Conservation (phyloP, 1,139 yeast species). For the Meyerozyma sp. region DNA sequence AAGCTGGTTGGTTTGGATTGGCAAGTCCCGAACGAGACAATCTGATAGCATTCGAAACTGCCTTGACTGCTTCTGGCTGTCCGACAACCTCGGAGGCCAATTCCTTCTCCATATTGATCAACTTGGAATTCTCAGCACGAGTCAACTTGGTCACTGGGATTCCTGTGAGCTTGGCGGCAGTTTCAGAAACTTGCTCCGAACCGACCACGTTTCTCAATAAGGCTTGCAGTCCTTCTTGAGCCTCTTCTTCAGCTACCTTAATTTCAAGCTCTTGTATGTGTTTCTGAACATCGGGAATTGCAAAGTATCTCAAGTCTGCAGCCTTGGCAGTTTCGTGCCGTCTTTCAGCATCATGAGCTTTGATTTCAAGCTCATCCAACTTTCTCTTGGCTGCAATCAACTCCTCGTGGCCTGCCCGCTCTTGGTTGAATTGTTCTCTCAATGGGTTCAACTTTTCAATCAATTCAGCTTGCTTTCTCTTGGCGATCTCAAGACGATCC, state of each 20-base stretch:
- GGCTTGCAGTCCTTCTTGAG: constrained; percentile 50
- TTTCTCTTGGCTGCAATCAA: constrained; percentile 84
- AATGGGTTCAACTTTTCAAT: constrained; percentile 84
- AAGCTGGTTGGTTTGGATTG: constrained; percentile 94
- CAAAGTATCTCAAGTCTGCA: constrained; percentile 94
- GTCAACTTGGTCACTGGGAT: constrained; percentile 96
- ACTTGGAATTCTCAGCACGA: constrained; percentile 90
- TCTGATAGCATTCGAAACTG: constrained; percentile 92
- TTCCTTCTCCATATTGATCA: constrained; percentile 90
- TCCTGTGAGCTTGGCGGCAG: constrained; percentile 96
- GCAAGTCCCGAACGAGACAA: constrained; percentile 93
- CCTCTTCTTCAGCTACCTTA: constrained; percentile 67
- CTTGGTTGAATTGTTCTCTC: constrained; percentile 80
- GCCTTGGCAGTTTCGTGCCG: constrained; percentile 92
- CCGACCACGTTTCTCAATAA: constrained; percentile 87
- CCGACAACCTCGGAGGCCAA: constrained; percentile 86
- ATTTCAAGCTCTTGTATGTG: constrained; percentile 72
- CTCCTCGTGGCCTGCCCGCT: constrained; percentile 88
- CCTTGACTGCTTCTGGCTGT: constrained; percentile 92
- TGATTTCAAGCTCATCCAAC: constrained; percentile 85
- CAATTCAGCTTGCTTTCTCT: constrained; percentile 72
- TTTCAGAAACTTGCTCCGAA: constrained; percentile 89
- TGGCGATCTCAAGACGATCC: constrained; percentile 78
- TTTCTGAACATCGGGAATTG: constrained; percentile 85
- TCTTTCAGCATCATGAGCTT: constrained; percentile 96